These are phyloP conservation scores for Kokia cookei DNA, from an alignment of 441 rosid genomes.

Conservation along the genomic window DNA sequence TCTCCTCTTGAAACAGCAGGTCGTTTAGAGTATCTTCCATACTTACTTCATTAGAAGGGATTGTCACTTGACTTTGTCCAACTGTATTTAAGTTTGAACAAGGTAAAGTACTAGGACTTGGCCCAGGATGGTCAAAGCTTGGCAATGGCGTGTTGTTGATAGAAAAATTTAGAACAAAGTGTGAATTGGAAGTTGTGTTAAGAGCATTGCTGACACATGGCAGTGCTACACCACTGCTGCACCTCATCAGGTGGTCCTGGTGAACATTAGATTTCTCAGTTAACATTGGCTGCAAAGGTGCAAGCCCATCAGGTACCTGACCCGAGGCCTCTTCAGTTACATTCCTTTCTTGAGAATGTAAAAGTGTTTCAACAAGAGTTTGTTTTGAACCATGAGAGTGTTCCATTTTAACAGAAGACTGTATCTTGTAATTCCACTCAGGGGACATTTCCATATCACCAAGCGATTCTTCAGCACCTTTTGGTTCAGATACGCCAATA, in stretches of 20 bases:
- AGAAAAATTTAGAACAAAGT: constrained; percentile 27
- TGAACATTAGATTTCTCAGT: constrained; percentile 29
- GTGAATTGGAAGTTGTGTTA: constrained; percentile 24
- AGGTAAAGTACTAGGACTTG: constrained; percentile 29
- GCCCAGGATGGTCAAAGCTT: constrained; percentile 40
- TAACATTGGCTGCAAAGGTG: constrained; percentile 22
- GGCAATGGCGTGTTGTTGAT: constrained; percentile 23
- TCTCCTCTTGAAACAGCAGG: constrained; percentile 23
- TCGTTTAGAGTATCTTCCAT: constrained; percentile 27
- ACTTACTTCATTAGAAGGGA: constrained; percentile 29
- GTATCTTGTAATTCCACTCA: constrained; percentile 66
- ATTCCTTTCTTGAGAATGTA: constrained; percentile 27
- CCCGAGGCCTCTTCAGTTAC: constrained; percentile 21
- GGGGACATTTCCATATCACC: constrained; percentile 91
- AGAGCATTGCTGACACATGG: constrained; percentile 18
- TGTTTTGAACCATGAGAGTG: constrained; percentile 30
- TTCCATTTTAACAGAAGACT: constrained; percentile 35
- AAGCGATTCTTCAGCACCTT: constrained; percentile 41
- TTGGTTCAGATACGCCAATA: constrained; percentile 28
- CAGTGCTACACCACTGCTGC: constrained; percentile 24
- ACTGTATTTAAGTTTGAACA: constrained; percentile 34
- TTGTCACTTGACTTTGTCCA: constrained; percentile 40
- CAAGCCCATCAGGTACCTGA: constrained; percentile 21
- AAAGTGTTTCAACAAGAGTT: constrained; percentile 19
- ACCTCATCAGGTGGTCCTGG: constrained; percentile 26